Percentiles rank a stretch among this genome's conserved stretches.
phyloP scores from a whole-genome alignment of 345 rosid genomes.

The Salix dunnii region DNA sequence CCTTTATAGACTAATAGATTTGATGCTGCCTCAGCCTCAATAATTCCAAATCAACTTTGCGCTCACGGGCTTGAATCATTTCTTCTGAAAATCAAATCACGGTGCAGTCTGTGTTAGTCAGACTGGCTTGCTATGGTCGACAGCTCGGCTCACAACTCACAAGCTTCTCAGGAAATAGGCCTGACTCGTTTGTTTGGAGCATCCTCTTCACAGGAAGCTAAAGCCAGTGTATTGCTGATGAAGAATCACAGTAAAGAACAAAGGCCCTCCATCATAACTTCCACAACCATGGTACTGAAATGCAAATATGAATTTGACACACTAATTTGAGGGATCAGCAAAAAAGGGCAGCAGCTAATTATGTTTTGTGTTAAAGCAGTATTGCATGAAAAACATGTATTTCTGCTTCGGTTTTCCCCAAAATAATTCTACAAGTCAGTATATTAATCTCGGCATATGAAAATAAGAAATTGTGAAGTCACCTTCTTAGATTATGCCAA shows the following conservation, averaged over 20 bases:
- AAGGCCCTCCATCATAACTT: background rate
- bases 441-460: background rate
- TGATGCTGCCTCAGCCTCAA: too few relatives aligned
- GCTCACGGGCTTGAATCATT: too few relatives aligned
- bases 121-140: background rate
- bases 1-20: too few relatives aligned
- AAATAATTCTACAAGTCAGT: background rate
- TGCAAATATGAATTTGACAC: background rate
- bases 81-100: too few relatives aligned
- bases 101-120: background rate
- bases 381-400: background rate
- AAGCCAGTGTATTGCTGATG: background rate
- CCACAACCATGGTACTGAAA: background rate
- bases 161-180: background rate
- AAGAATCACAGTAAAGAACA: background rate
- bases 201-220: background rate
- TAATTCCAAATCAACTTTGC: too few relatives aligned
- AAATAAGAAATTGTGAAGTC: background rate
- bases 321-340: background rate
- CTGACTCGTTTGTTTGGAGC: background rate
- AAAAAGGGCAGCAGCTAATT: background rate
- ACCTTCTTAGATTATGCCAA: too few relatives aligned
- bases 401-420: background rate
- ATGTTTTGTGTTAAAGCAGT: background rate
- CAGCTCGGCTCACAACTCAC: background rate